Conservation (phyloP, 1,139 yeast genomes). For the Hemisphaericaspora xylofermentans region DNA sequence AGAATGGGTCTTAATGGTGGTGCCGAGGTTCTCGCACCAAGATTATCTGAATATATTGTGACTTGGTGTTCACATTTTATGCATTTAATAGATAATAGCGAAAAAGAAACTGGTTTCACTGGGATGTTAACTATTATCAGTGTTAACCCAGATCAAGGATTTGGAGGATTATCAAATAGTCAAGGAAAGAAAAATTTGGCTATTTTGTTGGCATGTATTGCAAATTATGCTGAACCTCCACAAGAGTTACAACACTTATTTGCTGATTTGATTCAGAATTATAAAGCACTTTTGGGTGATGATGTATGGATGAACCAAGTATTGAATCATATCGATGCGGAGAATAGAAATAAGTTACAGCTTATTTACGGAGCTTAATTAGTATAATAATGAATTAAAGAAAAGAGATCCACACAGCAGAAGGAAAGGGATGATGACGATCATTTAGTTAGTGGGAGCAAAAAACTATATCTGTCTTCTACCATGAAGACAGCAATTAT, state of each 20-base stretch:
- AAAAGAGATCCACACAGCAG: background rate
- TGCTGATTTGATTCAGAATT: conserved; percentile 44
- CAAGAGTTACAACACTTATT: conserved; percentile 45
- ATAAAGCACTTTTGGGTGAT: conserved; percentile 49
- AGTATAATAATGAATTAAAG: background rate
- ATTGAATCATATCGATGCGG: conserved; percentile 32
- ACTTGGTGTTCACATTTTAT: conserved; percentile 70
- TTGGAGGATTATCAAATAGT: conserved; percentile 46
- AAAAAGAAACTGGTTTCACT: conserved; percentile 73
- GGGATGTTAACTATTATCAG: conserved; percentile 74
- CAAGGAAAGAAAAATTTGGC: conserved; percentile 50
- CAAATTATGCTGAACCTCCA: conserved; percentile 55
- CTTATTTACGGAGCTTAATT: conserved; percentile 5
- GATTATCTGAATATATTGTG: conserved; percentile 54
- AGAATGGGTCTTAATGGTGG: conserved; percentile 73
- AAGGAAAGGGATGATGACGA: background rate
- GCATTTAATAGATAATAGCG: conserved; percentile 70
- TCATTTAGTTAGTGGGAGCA: too few species aligned
- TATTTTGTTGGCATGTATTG: conserved; percentile 62
- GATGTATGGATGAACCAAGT: conserved; percentile 34
- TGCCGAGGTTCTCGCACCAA: conserved; percentile 53
- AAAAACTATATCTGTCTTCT: too few species aligned
- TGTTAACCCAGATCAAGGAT: conserved; percentile 61
- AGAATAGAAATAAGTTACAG: conserved; percentile 6
- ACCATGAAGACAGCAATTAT: too few species aligned